Evolutionary conservation across 1,284 basidiomycete species (phyloP), one percentile per base, ranked within the genome.

Genomic region (Filobasidium uniguttulatum): DNA sequence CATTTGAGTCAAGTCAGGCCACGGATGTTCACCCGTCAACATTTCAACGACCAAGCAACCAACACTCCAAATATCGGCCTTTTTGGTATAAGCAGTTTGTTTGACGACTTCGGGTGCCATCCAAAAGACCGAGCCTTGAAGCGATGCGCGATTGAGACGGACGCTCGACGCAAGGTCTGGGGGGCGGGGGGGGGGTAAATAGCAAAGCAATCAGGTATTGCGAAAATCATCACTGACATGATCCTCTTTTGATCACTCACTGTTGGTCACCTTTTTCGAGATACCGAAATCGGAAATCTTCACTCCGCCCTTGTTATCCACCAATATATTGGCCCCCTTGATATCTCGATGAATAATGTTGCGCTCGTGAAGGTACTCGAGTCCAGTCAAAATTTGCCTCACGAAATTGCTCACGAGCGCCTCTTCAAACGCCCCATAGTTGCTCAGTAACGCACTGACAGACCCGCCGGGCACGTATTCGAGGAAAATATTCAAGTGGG

Each of bases 281-380:
- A 99, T 97, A 57, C 94, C 94, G 62, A 98, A 99, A 69, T 98
- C 94, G 4, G 87, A 91, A 40, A 98, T 97, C 71, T 98, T 98
- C 73, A 97, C 84, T 9, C 89, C 89, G 7, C 91, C 90, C 69
- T 94, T 96, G 73, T 97, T 97, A 68, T 98, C 93, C 10, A 97
- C 91, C 49, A 98, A 78, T 53, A 98, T 94, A 65, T 98, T 97
- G 36, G 87, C 93, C 22, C 93, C 93, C 63, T 97, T 98, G 73
- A 98, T 97, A 63, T 98, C 93, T 23, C 93, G 85, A 68, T 98
- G 93, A 52, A 98, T 90, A 65, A 99, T 97, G 59, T 87, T 89
- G 8, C 84, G 79, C 57, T 85, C 83, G 63, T 99, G 94, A 8
- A 99, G 76, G 62, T 97, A 99, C 58, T 81, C 78, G 37, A 99